phyloP scores from a whole-genome alignment of 176 grass and related monocot genomes.

The Carex cristatella region DNA sequence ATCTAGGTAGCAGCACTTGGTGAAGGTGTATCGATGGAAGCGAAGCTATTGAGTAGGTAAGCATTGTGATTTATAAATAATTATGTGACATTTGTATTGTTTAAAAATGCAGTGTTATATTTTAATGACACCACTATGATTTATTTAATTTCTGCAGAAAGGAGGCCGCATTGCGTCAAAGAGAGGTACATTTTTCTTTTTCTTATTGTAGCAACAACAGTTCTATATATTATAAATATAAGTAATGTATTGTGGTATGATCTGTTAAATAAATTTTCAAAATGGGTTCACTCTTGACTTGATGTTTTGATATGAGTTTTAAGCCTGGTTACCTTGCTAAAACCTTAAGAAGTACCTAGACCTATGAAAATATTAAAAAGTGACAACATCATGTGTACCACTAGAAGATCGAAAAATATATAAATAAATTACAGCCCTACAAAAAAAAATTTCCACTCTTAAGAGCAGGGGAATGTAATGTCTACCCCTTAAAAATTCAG shows the following conservation, averaged over 20 bases:
- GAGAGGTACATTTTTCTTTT: slow-evolving; percentile 65
- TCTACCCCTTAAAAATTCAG: background rate
- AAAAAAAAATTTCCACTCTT: background rate
- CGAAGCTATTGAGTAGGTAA: slow-evolving; percentile 92
- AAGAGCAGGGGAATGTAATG: background rate
- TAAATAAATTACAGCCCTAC: background rate
- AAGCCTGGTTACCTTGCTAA: background rate
- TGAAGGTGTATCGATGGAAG: slow-evolving; percentile 92
- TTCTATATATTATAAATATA: background rate
- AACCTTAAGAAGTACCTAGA: background rate
- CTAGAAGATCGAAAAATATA: background rate
- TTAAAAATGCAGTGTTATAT: slow-evolving; percentile 29
- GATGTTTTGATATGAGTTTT: slow-evolving; percentile 11
- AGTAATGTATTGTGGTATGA: background rate
- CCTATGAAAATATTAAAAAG: background rate
- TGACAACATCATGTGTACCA: background rate
- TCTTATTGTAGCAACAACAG: background rate
- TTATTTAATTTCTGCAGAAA: slow-evolving; percentile 59
- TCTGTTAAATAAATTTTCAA: background rate
- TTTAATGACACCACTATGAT: background rate
- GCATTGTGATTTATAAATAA: slow-evolving; percentile 18
- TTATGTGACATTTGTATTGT: slow-evolving; percentile 22
- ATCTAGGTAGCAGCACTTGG: slow-evolving; percentile 97
- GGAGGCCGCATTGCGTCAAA: slow-evolving; percentile 91
- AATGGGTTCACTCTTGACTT: background rate